Evolutionary conservation across 2,329 filamentous ascomycete species (phyloP), one percentile per base, ranked within the genome.

Genomic region (Fusarium sp.): DNA sequence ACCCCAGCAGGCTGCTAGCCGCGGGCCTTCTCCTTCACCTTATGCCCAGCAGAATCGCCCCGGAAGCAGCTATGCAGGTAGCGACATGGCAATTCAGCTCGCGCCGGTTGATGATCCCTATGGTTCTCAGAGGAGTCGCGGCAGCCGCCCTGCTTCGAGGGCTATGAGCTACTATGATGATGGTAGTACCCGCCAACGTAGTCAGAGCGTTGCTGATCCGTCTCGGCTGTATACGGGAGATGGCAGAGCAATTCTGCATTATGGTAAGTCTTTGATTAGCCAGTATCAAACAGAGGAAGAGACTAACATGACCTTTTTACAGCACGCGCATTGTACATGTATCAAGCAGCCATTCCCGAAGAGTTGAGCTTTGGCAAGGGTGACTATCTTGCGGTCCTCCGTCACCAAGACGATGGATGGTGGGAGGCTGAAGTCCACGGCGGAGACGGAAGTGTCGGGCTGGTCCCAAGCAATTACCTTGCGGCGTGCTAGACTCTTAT

Each of bases 401-500:
- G 95, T 69, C 90, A 97, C 79, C 96, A 99, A 83, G 96, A 99
- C 81, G 96, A 99, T 80, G 96, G 96, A 26, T 99, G 96, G 96
- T 99, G 97, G 96, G 96, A 99, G 85, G 97, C 97, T 18, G 96
- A 98, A 82, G 90, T 98, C 45, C 93, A 95, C 51, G 91, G 92
- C 30, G 87, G 88, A 72, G 89, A 87, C 72, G 90, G 88, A 56
- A 87, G 83, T 56, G 81, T 87, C 66, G 90, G 90, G 69, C 85
- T 92, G 79, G 90, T 92, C 74, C 90, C 90, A 73, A 92, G 90
- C 82, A 92, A 92, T 80, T 92, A 92, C 77, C 85, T 92, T 68
- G 88, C 90, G 81, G 83, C 87, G 50, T 86, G 85, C 69, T 88
- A 79, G 80, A 67, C 69, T 41, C 56, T 48, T 42, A 69, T 54